phyloP scores from a whole-genome alignment of 176 grass and related monocot species.

The Juncus inflexus region DNA sequence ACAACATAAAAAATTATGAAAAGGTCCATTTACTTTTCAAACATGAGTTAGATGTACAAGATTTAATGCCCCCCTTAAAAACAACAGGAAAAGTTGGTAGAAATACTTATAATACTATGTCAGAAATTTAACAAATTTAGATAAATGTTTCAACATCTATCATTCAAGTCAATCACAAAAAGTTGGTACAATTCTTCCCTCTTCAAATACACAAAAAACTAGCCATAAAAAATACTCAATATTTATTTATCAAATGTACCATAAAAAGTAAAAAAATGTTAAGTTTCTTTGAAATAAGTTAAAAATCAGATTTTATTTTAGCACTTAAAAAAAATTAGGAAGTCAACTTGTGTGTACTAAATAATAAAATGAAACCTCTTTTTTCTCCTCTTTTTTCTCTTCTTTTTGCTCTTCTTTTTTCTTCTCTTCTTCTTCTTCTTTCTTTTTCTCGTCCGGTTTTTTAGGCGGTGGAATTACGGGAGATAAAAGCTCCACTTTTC shows the following conservation, averaged over 20 bases:
- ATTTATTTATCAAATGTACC: too few species aligned
- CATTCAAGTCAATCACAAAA: neutral
- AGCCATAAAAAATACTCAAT: too few species aligned
- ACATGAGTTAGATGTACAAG: too few species aligned
- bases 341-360: too few species aligned
- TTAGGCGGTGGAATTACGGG: slow-evolving; percentile 38
- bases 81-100: too few species aligned
- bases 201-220: too few species aligned
- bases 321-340: neutral
- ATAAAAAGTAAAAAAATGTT: too few species aligned
- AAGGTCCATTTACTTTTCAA: too few species aligned
- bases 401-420: slow-evolving; percentile 42
- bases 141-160: neutral
- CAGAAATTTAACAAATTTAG: too few species aligned
- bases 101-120: too few species aligned
- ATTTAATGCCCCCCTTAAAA: too few species aligned
- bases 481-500: slow-evolving; percentile 78
- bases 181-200: too few species aligned
- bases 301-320: neutral
- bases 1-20: neutral
- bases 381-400: slow-evolving; percentile 28
- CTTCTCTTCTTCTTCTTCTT: slow-evolving; percentile 42
- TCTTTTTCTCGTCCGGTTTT: slow-evolving; percentile 51
- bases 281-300: neutral
- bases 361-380: slow-evolving; percentile 24